Percentiles rank a stretch among this genome's conserved stretches.
phyloP scores from a whole-genome alignment of 2,329 filamentous ascomycete genomes.

The Raffaelea albimanens region DNA sequence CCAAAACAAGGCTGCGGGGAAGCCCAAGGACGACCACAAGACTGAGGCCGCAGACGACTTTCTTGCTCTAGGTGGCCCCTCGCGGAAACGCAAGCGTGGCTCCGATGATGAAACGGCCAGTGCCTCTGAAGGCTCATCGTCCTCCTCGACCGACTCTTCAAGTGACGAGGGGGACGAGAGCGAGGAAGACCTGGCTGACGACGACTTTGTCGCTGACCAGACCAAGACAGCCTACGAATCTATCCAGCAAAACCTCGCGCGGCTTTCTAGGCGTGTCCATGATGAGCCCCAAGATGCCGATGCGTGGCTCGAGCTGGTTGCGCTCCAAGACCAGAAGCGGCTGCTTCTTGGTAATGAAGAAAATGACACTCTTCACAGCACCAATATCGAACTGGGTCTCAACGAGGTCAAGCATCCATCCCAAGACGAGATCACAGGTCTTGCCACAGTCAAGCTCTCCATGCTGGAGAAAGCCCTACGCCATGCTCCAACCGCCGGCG shows the following conservation, averaged over 20 bases:
- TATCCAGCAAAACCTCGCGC: slow-evolving; percentile 10
- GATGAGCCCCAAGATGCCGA: slow-evolving; percentile 56
- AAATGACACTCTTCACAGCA: too few species aligned
- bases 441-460: slow-evolving; percentile 70
- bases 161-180: slow-evolving; percentile 19
- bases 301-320: slow-evolving; percentile 69
- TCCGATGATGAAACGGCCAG: slow-evolving; percentile 15
- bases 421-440: slow-evolving; percentile 55
- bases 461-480: slow-evolving; percentile 70
- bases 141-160: too few species aligned
- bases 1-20: not conserved
- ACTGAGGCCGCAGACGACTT: slow-evolving; percentile 29
- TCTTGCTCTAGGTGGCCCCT: slow-evolving; percentile 29
- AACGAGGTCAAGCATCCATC: slow-evolving; percentile 36
- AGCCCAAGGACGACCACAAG: not conserved
- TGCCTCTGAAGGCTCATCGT: too few species aligned
- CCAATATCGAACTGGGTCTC: too few species aligned
- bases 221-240: too few species aligned
- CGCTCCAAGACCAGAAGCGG: slow-evolving; percentile 61
- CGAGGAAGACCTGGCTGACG: slow-evolving; percentile 8
- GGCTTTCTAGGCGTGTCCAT: slow-evolving; percentile 55
- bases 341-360: slow-evolving; percentile 25
- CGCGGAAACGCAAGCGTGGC: slow-evolving; percentile 32
- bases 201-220: not conserved
- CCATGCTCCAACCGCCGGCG: slow-evolving; percentile 35